phyloP scores from a whole-genome alignment of 148 eudicot genomes.

The Persicaria tinctoria region DNA sequence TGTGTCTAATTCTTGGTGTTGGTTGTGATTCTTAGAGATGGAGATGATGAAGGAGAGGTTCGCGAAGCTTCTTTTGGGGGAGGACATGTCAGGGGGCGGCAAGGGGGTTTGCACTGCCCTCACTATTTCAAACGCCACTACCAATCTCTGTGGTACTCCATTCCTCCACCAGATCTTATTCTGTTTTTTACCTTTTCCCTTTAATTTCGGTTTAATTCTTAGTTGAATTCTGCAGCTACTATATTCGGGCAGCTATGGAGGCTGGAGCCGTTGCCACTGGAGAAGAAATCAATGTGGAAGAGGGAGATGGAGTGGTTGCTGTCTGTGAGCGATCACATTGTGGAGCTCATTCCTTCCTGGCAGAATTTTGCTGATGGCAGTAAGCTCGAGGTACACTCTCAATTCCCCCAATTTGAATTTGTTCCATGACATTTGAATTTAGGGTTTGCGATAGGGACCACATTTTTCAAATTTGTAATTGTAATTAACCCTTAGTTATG shows the following conservation, averaged over 20 bases:
- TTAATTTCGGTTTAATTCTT: neutral
- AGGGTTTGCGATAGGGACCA: too few relatives aligned
- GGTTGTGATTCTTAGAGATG: constrained; percentile 34
- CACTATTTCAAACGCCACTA: constrained; percentile 88
- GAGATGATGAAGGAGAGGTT: constrained; percentile 96
- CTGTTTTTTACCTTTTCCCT: neutral
- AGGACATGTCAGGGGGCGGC: constrained; percentile 98
- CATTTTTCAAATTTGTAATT: too few relatives aligned
- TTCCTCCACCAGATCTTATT: neutral
- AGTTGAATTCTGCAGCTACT: constrained; percentile 36
- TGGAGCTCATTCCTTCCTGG: constrained; percentile 84
- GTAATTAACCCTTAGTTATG: too few relatives aligned
- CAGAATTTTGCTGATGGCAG: constrained; percentile 90
- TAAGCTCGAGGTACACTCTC: constrained; percentile 66
- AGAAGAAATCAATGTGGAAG: constrained; percentile 85
- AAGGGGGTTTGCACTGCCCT: constrained; percentile 81
- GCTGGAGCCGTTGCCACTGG: constrained; percentile 65
- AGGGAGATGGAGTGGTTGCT: constrained; percentile 94
- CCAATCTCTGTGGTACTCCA: constrained; percentile 71
- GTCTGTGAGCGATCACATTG: constrained; percentile 83
- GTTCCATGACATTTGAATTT: too few relatives aligned
- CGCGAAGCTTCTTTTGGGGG: constrained; percentile 85
- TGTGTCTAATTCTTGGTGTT: constrained; percentile 15
- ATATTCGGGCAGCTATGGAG: constrained; percentile 98
- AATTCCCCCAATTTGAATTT: neutral